Evolutionary conservation across 495 filamentous ascomycete species (phyloP), one percentile per base, ranked within the genome.

Genomic region (Cladorrhinum samala): DNA sequence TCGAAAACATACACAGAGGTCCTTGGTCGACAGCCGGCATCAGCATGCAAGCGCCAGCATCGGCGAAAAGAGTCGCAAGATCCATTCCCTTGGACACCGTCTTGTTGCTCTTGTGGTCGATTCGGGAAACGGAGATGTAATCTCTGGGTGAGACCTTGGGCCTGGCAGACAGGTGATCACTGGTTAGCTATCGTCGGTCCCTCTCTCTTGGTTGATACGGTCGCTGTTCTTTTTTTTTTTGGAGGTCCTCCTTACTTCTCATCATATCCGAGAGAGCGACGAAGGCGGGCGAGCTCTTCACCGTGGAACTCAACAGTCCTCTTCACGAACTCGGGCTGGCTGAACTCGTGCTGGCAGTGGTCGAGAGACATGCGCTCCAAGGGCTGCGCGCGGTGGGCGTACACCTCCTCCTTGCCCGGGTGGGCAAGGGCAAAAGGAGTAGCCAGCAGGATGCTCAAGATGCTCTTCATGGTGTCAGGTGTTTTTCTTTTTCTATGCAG

Each of bases 91-190:
- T 72, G 25, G 78, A 63, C 0, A 72, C 73, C 16, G 72, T 64
- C 51, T 76, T 61, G 55, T 69, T 83, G 81, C 80, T 84, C 80
- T 84, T 83, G 78, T 70, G 67, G 59, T 70, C 58, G 41, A 64
- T 61, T 38, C 52, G 54, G 11, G 56, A 60, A 2, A 66, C 66
- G 9, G 59, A 60, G 41, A 65, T 49, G 58, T 67, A 69, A 46
- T 67, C 62, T 1, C 64, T 53, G 1, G 62, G 56, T 9, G 36
- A 21, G n/a, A 67, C 36, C 52, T 60, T 53, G 18, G 53, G 60
- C 43, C 58, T 64, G 42, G 5, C 0, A n/a, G n/a, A n/a, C n/a
- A n/a, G n/a, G 17, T 9, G 5, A 37, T n/a, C 20, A 18, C 13
- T 20, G 16, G 46, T 57, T 19, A 53, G 51, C 20, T 33, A 11